Evolutionary conservation across 768 basidiomycete genomes (phyloP), one percentile per base, ranked within the genome.

Genomic region (Tylopilus felleus): DNA sequence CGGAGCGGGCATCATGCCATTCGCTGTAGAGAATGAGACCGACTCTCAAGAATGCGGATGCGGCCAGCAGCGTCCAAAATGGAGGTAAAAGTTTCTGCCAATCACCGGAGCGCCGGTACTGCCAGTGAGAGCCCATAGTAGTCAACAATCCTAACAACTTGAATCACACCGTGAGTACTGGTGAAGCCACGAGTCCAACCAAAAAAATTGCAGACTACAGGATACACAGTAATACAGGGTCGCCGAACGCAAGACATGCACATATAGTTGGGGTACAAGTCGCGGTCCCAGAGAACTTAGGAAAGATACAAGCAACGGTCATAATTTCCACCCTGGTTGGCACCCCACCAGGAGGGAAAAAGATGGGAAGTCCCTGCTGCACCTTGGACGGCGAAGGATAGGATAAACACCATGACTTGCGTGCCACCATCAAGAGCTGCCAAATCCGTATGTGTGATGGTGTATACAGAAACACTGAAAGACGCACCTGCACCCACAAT

Each of bases 11-110:
- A 62, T 97, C 93, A 55, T 94, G 93, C 83, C 90, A 93, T 73
- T 90, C 89, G 65, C 91, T 93, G 68, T 94, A 96, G 4, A 86
- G 66, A 53, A 96, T 86, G 41, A 96, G 80, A 6, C 67, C 76
- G 29, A 89, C 67, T 54, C 92, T 84, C 48, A 95, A 65, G 38
- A 78, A n/a, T 21, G 75, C 69, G 1, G 90, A 82, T 22, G 75
- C 59, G 19, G 76, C 27, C n/a, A 91, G 64, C 41, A 90, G 69
- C 61, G 73, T 71, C 57, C 68, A 70, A 63, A 85, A 88, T 27
- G 76, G 77, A 27, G 63, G 59, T 44, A 56, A 4, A 43, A 14
- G 25, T 9, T 45, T 54, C 28, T 49, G 56, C 64, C 60, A 60
- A 49, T 28, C 10, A 31, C 27, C 33, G 17, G 44, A 48, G 35